Evolutionary conservation across 495 filamentous ascomycete genomes (phyloP).

Genomic region (Cenococcum geophilum): DNA sequence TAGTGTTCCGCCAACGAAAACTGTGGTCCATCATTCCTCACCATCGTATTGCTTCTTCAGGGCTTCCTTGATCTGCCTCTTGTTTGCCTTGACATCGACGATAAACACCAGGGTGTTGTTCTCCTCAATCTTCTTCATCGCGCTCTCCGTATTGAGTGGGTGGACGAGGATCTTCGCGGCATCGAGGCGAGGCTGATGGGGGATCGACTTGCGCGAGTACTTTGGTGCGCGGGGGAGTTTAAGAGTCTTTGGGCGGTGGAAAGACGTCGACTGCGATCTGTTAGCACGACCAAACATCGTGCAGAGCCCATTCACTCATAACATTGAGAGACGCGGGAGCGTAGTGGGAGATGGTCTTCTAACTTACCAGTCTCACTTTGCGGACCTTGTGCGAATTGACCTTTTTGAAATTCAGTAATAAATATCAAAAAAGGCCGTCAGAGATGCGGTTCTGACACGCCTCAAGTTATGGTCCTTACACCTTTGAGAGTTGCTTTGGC

Average conservation of each 20-base stretch:
- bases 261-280: conserved; percentile 66
- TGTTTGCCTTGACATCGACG: conserved; percentile 92
- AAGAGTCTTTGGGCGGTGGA: conserved; percentile 96
- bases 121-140: conserved; percentile 99
- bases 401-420: conserved; percentile 39
- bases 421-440: conserved; percentile 43
- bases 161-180: conserved; percentile 61
- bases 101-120: conserved; percentile 99
- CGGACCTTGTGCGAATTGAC: conserved; percentile 74
- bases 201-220: conserved; percentile 93
- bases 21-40: no score
- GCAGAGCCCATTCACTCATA: neutral
- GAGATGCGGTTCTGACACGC: conserved; percentile 43
- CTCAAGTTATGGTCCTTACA: conserved; percentile 48
- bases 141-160: conserved; percentile 92
- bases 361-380: conserved; percentile 61
- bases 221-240: conserved; percentile 76
- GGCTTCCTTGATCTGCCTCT: conserved; percentile 97
- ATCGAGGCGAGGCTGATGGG: conserved; percentile 51
- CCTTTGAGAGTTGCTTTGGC: conserved; percentile 90
- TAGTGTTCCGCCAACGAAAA: no score
- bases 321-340: no score
- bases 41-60: conserved; percentile 99
- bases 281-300: neutral
- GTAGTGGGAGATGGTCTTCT: no score